Evolutionary conservation across 192 early-diverging fungal species (phyloP), one percentile per base, ranked within the genome.

Genomic region (Coemansia sp.): DNA sequence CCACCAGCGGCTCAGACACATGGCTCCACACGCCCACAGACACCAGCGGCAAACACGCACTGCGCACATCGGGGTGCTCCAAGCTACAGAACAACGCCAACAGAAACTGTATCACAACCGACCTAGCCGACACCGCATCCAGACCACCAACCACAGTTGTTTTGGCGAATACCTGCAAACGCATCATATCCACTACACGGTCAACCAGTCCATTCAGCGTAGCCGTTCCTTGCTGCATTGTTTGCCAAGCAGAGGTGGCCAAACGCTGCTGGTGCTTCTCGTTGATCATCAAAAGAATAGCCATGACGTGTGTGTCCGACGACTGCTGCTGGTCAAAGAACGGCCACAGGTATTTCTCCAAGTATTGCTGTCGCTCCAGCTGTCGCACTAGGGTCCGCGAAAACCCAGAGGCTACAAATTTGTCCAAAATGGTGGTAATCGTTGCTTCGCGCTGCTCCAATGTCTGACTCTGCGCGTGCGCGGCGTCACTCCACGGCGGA

Each of bases 261-360:
- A 95, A 79, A 22, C 88, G 82, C 65, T 94, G 88, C 59, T 91
- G 87, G 72, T 87, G 88, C 79, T 99, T 98, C 73, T 97, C 97
- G 78, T 98, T 98, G 8, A 95, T 70, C 82, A 99, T 87, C 53
- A 95, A 61, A 6, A 92, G 87, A 17, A 97, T 91, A 2, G 95
- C 93, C 9, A 96, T 54, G 5, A 91, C 72, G 61, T 93, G 88
- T 39, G 74, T 74, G 8, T 86, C 71, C 2, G 80, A 68, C 28
- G 81, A 66, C 54, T 34, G 12, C 59, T 8, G 36, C 36, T 7
- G 3, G n/a, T n/a, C 12, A 4, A 62, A 62, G 39, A 0, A 1
- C 18, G 38, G 60, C 36, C 39, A 39, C 3, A 43, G 60, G 39
- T 14, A 45, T 20, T 45, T 17, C 20, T 39, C 60, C 8, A 32